A percentile compares a stretch with the other conserved stretches of the same genome.
Conservation (phyloP, 2,329 filamentous ascomycete genomes). For the Alternaria postmessia region DNA sequence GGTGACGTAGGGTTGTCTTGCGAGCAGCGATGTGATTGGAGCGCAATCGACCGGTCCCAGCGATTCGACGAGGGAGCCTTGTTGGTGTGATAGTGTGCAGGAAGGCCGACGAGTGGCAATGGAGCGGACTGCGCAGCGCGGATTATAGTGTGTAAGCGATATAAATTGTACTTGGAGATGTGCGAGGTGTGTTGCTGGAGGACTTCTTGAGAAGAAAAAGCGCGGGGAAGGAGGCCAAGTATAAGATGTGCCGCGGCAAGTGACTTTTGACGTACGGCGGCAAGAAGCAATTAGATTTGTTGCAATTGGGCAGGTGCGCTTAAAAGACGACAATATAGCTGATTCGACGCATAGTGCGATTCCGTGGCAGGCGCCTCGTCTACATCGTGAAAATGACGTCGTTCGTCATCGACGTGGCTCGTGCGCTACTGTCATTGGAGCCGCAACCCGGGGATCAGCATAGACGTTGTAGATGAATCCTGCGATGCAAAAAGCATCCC, state of each 20-base stretch:
- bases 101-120: conserved; percentile 13
- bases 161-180: conserved; percentile 15
- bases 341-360: conserved; percentile 16
- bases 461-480: neutral
- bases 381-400: conserved; percentile 21
- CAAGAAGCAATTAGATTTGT: conserved; percentile 26
- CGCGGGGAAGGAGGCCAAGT: conserved; percentile 4
- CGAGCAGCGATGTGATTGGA: conserved; percentile 43
- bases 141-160: conserved; percentile 17
- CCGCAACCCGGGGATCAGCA: conserved; percentile 18
- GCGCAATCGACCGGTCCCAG: conserved; percentile 20
- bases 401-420: conserved; percentile 12
- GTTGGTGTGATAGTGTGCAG: conserved; percentile 33
- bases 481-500: conserved; percentile 1
- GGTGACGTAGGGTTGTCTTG: conserved; percentile 45
- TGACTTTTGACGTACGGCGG: conserved; percentile 1
- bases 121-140: conserved; percentile 13
- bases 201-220: conserved; percentile 3
- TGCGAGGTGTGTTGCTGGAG: conserved; percentile 6
- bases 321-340: conserved; percentile 20
- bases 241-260: conserved; percentile 12
- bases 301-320: conserved; percentile 9
- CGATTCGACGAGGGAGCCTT: conserved; percentile 27
- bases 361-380: conserved; percentile 7
- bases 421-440: conserved; percentile 23